A percentile compares a stretch with the other conserved stretches of the same genome.
phyloP scores from a whole-genome alignment of 495 filamentous ascomycete genomes.

The Choiromyces venosus region DNA sequence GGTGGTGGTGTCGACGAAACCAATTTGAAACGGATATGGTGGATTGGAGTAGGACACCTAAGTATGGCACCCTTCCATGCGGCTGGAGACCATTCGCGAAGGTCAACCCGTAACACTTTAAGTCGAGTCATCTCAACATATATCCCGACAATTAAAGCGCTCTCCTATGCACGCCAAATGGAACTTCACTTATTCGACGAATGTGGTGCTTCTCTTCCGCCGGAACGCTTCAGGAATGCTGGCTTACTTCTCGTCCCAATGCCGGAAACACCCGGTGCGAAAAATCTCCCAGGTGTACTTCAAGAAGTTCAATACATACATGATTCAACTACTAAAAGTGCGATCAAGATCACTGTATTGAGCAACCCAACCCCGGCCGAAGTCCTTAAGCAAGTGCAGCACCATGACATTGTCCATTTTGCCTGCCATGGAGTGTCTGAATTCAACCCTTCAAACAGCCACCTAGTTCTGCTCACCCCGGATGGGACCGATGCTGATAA shows the following conservation, averaged over 20 bases:
- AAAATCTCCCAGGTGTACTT: too few relatives aligned
- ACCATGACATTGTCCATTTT: constrained; percentile 29
- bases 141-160: constrained; percentile 8
- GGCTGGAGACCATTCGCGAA: constrained; percentile 14
- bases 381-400: constrained; percentile 7
- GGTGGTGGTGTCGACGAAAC: too few relatives aligned
- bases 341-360: background rate
- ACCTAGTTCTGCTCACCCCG: constrained; percentile 15
- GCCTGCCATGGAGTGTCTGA: constrained; percentile 32
- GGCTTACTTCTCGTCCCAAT: too few relatives aligned
- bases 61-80: too few relatives aligned
- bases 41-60: too few relatives aligned
- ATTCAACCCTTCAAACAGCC: constrained; percentile 29
- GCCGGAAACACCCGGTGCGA: too few relatives aligned
- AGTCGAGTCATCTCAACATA: constrained; percentile 12
- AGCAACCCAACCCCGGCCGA: constrained; percentile 2
- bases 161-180: constrained; percentile 3
- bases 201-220: too few relatives aligned
- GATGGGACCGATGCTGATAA: background rate
- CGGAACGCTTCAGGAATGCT: too few relatives aligned
- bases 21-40: too few relatives aligned
- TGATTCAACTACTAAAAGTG: too few relatives aligned
- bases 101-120: background rate
- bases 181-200: background rate
- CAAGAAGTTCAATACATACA: too few relatives aligned